Percentiles rank a stretch among this genome's conserved stretches.
Evolutionary conservation across 2,329 filamentous ascomycete species (phyloP).

Genomic region (Trichoderma sp.): DNA sequence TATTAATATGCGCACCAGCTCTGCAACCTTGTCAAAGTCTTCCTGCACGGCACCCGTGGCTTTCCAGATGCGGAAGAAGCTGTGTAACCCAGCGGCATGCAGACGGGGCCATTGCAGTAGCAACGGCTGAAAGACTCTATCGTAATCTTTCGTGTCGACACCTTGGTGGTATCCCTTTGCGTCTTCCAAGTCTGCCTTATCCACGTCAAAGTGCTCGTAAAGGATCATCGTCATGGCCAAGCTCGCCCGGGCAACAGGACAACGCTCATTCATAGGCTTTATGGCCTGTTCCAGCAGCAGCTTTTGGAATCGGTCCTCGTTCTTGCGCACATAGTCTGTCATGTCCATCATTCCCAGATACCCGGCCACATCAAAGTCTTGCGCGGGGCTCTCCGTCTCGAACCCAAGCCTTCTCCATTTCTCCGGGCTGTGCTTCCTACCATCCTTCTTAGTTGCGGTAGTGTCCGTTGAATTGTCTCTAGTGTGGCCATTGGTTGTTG

Average conservation of each 20-base stretch:
- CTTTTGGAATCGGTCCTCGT: constrained; percentile 92
- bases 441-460: constrained; percentile 58
- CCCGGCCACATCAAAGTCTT: constrained; percentile 83
- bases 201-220: constrained; percentile 95
- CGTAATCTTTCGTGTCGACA: constrained; percentile 77
- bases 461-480: constrained; percentile 44
- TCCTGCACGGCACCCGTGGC: constrained; percentile 79
- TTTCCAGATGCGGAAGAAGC: constrained; percentile 93
- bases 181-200: constrained; percentile 80
- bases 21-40: constrained; percentile 92
- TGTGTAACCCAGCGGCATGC: constrained; percentile 81
- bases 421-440: constrained; percentile 76
- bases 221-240: constrained; percentile 84
- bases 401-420: constrained; percentile 95
- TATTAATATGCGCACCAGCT: constrained; percentile 85
- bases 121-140: constrained; percentile 83
- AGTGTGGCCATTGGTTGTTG: constrained; percentile 43
- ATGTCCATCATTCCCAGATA: constrained; percentile 98
- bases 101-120: constrained; percentile 91
- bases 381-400: constrained; percentile 81
- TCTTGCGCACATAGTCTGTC: constrained; percentile 87
- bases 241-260: constrained; percentile 85
- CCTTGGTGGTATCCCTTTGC: constrained; percentile 75
- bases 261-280: constrained; percentile 71
- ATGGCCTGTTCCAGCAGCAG: constrained; percentile 86